Evolutionary conservation across 768 basidiomycete genomes (phyloP), one percentile per base, ranked within the genome.

Genomic region (Saitozyma podzolica): DNA sequence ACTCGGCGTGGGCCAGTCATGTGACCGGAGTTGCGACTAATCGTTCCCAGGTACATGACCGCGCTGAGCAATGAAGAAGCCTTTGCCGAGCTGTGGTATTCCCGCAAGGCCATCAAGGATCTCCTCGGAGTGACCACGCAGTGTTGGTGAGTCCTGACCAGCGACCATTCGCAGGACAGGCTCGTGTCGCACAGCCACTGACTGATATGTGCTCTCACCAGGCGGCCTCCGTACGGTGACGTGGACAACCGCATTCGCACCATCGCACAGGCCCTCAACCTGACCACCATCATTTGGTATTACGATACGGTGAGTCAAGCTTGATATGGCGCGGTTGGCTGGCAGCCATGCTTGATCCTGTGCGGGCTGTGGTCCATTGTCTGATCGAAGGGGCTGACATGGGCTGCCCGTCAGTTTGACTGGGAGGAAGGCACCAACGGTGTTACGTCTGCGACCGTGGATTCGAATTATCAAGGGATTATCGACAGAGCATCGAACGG

Each of bases 41-140:
- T 29, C 29, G 29, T 29, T 29, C 29, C 45, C 50, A 69, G 68
- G 41, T 61, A 63, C 52, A 70, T 91, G 89, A 91, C 90, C 5
- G 86, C 88, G 0, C 61, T 78, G 55, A 67, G 74, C 40, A 75
- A 75, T 54, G 73, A 75, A 53, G 56, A 73, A 56, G 75, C 67
- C 82, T 75, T 75, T 59, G 70, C 74, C 14, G 76, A 77, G 62
- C 63, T 77, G 8, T 77, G 72, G 61, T 77, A 77, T 60, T 74
- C 76, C 45, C 60, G 63, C 6, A 54, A 72, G 57, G 67, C 67
- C 56, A 74, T 77, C 64, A 70, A 75, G 62, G 63, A 68, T 51
- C 65, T 77, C 50, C 50, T 64, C n/a, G 76, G 76, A 40, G 63
- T 77, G 17, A 75, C 73, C n/a, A 70, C 75, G 6, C 58, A 52